Evolutionary conservation across 2,329 filamentous ascomycete genomes (phyloP), one percentile per base, ranked within the genome.

Genomic region (Talaromyces sp.): DNA sequence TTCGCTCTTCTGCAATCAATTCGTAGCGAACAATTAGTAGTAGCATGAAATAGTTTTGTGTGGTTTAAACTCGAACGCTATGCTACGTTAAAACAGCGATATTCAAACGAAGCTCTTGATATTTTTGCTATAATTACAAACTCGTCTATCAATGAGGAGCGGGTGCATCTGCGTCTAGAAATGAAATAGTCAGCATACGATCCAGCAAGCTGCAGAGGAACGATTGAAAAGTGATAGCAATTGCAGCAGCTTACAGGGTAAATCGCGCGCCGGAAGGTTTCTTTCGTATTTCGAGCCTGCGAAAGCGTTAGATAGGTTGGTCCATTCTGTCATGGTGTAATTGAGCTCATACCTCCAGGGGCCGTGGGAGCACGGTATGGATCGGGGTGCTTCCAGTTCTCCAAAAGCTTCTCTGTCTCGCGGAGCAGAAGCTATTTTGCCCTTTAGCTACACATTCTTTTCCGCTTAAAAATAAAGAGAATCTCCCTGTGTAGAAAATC

Each of bases 321-420:
- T 44, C 12, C 23, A 10, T 14, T 36, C n/a, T 27, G 16, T 51
- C 12, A 28, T 8, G 27, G 6, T 51, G n/a, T 34, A 42, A 18
- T 12, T 23, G 30, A 33, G 60, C 36, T 72, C 85, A 66, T 81
- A 95, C 94, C 95, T 84, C 95, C 95, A 10, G 95, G 95, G 44
- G 95, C 94, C 50, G 92, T 96, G 14, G 95, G 95, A 67, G 89
- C 86, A 68, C 86, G 83, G 76, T 96, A 98, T 34, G 95, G 93
- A 76, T 99, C 95, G 3, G 95, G 95, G 73, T 99, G 95, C 81
- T 98, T 98, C 94, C 94, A 99, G 77, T 89, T 90, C 72, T 95
- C 87, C 65, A 99, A 81, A 63, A 97, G 75, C 68, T 89, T 89
- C 77, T 98, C 93, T 4, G 95, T 94, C 79, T 97, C 92, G 65